phyloP scores from a whole-genome alignment of 2,329 filamentous ascomycete genomes.

The Seiridium cupressi region DNA sequence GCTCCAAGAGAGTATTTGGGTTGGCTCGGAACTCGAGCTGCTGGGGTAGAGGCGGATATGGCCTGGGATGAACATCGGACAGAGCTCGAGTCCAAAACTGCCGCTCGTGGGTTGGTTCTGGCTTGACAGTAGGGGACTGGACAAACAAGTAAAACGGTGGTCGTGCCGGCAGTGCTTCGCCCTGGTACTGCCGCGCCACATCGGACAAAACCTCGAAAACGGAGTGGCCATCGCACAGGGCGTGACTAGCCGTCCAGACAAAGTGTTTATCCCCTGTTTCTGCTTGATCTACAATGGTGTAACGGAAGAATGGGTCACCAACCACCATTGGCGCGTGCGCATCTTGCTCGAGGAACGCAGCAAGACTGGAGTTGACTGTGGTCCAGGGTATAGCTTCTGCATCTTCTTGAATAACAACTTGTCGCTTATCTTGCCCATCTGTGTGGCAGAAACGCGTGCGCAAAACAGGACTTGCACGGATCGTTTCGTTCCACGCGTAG shows the following conservation, averaged over 20 bases:
- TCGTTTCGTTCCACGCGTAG: background rate
- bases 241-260: background rate
- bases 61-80: background rate
- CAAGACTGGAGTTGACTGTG: background rate
- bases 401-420: background rate
- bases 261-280: background rate
- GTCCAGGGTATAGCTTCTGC: background rate
- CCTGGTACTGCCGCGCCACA: background rate
- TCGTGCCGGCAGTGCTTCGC: background rate
- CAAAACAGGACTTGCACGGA: background rate
- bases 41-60: background rate
- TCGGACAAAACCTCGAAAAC: background rate
- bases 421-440: background rate
- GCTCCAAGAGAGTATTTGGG: background rate
- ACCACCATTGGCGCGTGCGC: background rate
- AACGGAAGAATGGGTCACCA: background rate
- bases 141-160: background rate
- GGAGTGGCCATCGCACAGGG: background rate
- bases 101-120: background rate
- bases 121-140: background rate
- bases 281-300: background rate
- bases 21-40: background rate
- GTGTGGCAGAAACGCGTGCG: background rate
- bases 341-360: background rate
- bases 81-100: background rate